Base-by-base conservation (phyloP, 2,329 filamentous ascomycete genomes). In the Verticillium alfalfae region DNA sequence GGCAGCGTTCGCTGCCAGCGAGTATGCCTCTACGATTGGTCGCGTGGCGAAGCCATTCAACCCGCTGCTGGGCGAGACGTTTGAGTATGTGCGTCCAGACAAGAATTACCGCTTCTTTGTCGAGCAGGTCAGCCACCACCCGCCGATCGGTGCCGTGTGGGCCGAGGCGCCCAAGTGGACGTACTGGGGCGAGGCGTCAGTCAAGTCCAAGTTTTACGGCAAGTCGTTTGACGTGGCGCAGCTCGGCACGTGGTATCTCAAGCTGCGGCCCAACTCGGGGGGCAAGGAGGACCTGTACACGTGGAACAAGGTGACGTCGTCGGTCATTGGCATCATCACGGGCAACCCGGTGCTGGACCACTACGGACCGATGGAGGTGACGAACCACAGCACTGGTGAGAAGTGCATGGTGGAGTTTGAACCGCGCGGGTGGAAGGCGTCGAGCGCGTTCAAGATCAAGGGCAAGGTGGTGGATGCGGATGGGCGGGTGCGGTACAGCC, bases 1-100 rank as follows among this genome's bases (percentile, higher is more conserved):
- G 34, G 93, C 94, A 45, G 93, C 93, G 0, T 99, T 98, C 74
- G 95, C 95, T 15, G 92, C 93, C 12, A 97, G 92, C 69, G 94
- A 97, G 76, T 99, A 98, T 73, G 94, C 95, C 10, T 97, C 93
- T 1, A 98, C 94, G 0, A 97, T 97, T 68, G 94, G 92, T 1
- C 93, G 95, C 73, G 93, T 99, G 16, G 95, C 95, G 18, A 99
- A 99, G 73, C 95, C 95, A 0, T 99, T 99, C 82, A 99, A 99
- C 71, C 95, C 95, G 15, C 85, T 99, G 5, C 82, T 99, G 0
- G 95, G 94, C 57, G 95, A 99, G 75, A 99, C 95, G 0, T 99
- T 96, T 69, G 95, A 99, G 74, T 98, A 99, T 71, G 93, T 90
- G 39, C 84, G 95, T 61, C 94, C 95, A 0, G 95, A 99, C 78